Base-by-base conservation (phyloP, 2,329 filamentous ascomycete genomes). In the Hypoxylon sp. region DNA sequence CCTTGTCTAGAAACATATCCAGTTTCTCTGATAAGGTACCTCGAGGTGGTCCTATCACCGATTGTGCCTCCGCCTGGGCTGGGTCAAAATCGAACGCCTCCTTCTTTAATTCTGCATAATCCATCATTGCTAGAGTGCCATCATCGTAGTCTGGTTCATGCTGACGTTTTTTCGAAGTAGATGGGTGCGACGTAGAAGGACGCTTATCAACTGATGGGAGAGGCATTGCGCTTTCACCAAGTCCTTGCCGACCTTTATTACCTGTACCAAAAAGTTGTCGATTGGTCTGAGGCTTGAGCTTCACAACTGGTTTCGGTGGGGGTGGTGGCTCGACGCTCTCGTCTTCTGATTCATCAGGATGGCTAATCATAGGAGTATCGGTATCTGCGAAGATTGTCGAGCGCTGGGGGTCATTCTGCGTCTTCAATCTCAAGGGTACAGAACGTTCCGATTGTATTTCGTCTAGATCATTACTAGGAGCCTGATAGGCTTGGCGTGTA, bases 1-100 rank as follows among this genome's bases (percentile, higher is more conserved):
- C 78, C 65, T 83, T 83, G 74, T 82, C 55, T 5, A 73, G 34
- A 53, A 77, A 86, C 70, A 87, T 83, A 45, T 81, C 77, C 11
- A 89, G 79, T 65, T 84, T 85, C 9, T 84, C 80, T 6, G 82
- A 78, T 4, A 88, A 75, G 28, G 82, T 81, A 36, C 80, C 80
- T 63, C 78, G 74, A 66, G 72, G 76, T 67, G 74, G 79, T 67
- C 72, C 79, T 60, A 73, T 78, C 69, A 66, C 78, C 76, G 75
- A 77, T 38, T 72, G 79, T 51, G 72, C 75, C 59, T 81, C 77
- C n/a, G 80, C 80, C 58, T 82, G 82, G 50, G 85, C 80, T 2
- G 87, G 87, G 68, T 89, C 86, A 65, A 84, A 83, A 73, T 89
- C 87, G 68, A 89, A 89, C 0, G 82, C 80, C 70, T 89, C 84